Evolutionary conservation across 1,139 yeast species (phyloP).

Genomic region (Barnettozyma hawaiiensis): DNA sequence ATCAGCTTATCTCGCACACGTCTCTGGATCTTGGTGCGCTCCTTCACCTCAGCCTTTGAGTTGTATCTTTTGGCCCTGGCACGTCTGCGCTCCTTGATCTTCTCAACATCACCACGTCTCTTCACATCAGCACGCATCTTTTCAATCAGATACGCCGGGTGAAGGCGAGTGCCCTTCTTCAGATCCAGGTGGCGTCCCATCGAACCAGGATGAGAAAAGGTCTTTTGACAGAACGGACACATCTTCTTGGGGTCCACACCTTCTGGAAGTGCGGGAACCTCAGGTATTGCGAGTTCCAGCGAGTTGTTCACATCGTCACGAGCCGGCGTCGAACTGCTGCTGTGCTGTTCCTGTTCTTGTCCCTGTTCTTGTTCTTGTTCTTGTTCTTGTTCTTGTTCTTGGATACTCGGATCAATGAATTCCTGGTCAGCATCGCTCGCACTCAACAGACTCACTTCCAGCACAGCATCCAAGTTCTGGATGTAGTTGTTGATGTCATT

Average conservation of each 20-base stretch:
- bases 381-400: constrained; percentile 1
- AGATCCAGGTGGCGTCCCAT: constrained; percentile 46
- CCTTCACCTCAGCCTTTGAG: constrained; percentile 40
- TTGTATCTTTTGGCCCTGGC: constrained; percentile 38
- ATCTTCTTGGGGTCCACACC: constrained; percentile 34
- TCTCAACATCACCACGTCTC: constrained; percentile 41
- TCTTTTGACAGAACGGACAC: constrained; percentile 43
- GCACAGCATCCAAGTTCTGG: constrained; percentile 18
- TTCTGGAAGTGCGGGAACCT: constrained; percentile 17
- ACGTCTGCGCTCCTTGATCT: constrained; percentile 35
- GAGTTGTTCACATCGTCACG: background rate
- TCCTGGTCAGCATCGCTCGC: constrained; percentile 8
- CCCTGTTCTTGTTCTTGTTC: background rate
- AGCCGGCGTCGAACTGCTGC: too few relatives aligned
- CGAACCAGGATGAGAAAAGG: constrained; percentile 48
- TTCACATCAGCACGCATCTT: constrained; percentile 40
- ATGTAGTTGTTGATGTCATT: constrained; percentile 17
- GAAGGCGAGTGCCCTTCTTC: constrained; percentile 40
- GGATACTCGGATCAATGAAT: constrained; percentile 19
- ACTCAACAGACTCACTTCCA: constrained; percentile 16
- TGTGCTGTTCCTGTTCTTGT: background rate
- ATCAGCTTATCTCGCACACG: constrained; percentile 31
- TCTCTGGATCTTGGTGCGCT: constrained; percentile 35
- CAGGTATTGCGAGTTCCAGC: constrained; percentile 9
- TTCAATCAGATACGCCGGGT: constrained; percentile 40